These are phyloP conservation scores for Tulasnella sp. DNA, from an alignment of 768 basidiomycete species.

Conservation along the genomic window DNA sequence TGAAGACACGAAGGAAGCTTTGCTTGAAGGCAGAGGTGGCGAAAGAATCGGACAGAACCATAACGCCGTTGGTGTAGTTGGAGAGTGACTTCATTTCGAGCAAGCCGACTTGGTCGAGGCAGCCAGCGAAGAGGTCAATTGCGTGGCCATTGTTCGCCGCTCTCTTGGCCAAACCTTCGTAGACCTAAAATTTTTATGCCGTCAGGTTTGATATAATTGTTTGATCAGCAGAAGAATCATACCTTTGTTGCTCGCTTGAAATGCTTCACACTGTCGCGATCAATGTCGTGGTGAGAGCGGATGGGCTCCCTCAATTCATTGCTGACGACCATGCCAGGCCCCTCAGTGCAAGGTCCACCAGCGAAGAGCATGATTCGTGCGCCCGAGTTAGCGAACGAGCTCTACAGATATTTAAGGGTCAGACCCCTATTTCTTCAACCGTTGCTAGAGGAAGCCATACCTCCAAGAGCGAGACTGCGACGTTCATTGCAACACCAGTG, in stretches of 20 bases:
- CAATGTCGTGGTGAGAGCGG: conserved; percentile 97
- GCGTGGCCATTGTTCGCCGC: conserved; percentile 92
- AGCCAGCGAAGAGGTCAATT: conserved; percentile 91
- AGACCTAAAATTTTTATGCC: conserved; percentile 55
- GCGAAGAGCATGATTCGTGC: conserved; percentile 93
- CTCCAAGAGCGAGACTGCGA: conserved; percentile 87
- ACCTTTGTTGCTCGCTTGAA: conserved; percentile 96
- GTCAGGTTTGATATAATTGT: neutral
- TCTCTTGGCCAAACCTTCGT: conserved; percentile 86
- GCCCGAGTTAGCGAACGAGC: conserved; percentile 91
- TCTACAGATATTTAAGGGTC: conserved; percentile 27
- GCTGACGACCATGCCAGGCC: conserved; percentile 92
- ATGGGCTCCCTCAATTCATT: conserved; percentile 96
- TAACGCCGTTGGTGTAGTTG: conserved; percentile 93
- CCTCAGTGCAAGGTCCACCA: conserved; percentile 92
- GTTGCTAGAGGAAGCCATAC: conserved; percentile 26
- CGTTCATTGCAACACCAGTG: conserved; percentile 88
- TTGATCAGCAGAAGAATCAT: conserved; percentile 17
- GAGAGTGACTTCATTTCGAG: conserved; percentile 95
- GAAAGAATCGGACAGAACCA: conserved; percentile 94
- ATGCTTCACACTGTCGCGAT: conserved; percentile 91
- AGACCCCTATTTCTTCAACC: neutral
- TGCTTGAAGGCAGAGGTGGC: conserved; percentile 98
- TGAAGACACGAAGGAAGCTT: conserved; percentile 85
- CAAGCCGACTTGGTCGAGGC: conserved; percentile 94